Base-by-base conservation (phyloP, 2,329 filamentous ascomycete genomes). In the Chaetoscypha palmicola region DNA sequence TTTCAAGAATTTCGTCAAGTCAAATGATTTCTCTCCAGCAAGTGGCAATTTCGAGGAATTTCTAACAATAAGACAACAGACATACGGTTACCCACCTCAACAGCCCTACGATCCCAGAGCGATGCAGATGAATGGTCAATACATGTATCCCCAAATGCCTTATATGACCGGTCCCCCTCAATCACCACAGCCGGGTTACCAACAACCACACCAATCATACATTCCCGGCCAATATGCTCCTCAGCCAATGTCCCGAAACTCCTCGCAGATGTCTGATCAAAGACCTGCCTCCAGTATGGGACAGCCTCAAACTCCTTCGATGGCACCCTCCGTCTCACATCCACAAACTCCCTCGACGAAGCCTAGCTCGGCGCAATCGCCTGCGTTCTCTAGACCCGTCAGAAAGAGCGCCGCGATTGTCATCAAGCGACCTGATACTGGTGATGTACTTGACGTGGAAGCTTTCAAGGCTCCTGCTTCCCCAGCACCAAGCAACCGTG, bases 191-290 rank as follows among this genome's bases (percentile, higher is more conserved):
- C 59, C 64, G 41, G 49, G 57, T n/a, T 78, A 67, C 50, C 69
- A 70, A 47, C 70, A 72, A 41, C 65, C 65, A 16, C 49, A 45
- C 36, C 48, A 45, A 32, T 46, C 51, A 21, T 60, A 60, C 39
- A 58, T 59, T 17, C 59, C 60, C 8, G 54, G 57, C n/a, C 62
- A 63, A 43, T 65, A 65, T 48, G 51, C 48, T 37, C 67, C 67
- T 51, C 71, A 83, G 62, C 68, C 70, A 31, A 90, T 95, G 83
- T 92, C 90, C 2, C 83, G 90, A 56, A 89, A 79, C 48, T 78
- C 84, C 2, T 94, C 88, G 2, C 86, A 92, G 64, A 75, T 84
- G 44, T 86, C 86, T n/a, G 76, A 81, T 58, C 57, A 58, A 17
- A 69, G 77, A 37, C 72, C 66, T 26, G 77, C 77, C 50, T 62